Percentiles rank a stretch among this genome's conserved stretches.
phyloP scores from a whole-genome alignment of 345 rosid genomes.

The Hypericum perforatum region DNA sequence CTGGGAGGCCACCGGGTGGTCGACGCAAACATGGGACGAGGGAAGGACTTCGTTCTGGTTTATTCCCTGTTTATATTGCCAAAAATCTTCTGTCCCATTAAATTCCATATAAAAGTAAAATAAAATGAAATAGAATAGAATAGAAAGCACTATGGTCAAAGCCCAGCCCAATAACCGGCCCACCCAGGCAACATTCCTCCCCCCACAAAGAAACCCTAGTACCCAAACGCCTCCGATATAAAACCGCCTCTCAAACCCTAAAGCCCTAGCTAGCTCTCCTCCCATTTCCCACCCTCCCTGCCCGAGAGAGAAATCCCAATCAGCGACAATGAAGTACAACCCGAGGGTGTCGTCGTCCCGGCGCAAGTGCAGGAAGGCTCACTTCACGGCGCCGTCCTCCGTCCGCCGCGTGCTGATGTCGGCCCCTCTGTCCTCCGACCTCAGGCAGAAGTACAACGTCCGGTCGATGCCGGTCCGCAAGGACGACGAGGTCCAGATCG shows the following conservation, averaged over 20 bases:
- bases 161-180: not conserved
- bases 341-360: constrained; percentile 1
- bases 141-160: not conserved
- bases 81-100: too few relatives aligned
- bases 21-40: too few relatives aligned
- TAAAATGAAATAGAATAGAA: too few relatives aligned
- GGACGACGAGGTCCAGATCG: constrained; percentile 6
- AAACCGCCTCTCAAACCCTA: not conserved
- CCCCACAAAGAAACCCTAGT: not conserved
- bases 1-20: too few relatives aligned
- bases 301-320: not conserved
- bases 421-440: constrained; percentile 3
- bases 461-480: constrained; percentile 4
- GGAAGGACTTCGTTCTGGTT: too few relatives aligned
- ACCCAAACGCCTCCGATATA: not conserved
- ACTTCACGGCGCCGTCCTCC: constrained; percentile 3
- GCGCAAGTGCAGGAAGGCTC: constrained; percentile 3
- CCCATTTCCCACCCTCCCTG: not conserved
- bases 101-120: too few relatives aligned
- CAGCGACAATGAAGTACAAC: constrained; percentile 2
- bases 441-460: constrained; percentile 6
- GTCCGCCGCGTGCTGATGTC: constrained; percentile 3
- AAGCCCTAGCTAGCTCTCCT: not conserved
- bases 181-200: not conserved
- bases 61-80: too few relatives aligned